These are phyloP conservation scores for Agrostemma githago DNA, from an alignment of 148 eudicot species.

Conservation along the genomic window DNA sequence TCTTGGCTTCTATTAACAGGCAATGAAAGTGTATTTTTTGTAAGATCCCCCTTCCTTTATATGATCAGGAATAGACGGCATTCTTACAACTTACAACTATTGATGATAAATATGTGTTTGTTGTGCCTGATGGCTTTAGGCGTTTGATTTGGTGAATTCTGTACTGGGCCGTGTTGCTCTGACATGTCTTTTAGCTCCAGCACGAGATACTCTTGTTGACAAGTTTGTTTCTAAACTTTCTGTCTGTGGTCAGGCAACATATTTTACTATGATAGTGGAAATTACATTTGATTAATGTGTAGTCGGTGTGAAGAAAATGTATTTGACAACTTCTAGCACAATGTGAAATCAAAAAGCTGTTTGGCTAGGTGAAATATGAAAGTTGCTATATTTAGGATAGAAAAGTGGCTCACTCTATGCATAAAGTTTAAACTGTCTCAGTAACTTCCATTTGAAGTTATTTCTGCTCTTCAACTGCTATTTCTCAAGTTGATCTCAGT, in stretches of 20 bases:
- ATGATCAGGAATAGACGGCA: not conserved
- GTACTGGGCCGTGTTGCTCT: not conserved
- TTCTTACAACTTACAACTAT: not conserved
- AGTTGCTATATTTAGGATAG: not conserved
- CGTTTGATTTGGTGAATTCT: not conserved
- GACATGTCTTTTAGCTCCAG: not conserved
- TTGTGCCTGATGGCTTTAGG: not conserved
- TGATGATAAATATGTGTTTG: not conserved
- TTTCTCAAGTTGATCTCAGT: not conserved
- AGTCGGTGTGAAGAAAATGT: not conserved
- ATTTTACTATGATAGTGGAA: not conserved
- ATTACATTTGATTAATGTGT: not conserved
- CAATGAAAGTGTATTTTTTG: too few species aligned
- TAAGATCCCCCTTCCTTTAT: too few species aligned
- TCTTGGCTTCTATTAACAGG: not conserved
- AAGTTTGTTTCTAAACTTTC: not conserved
- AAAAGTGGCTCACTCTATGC: not conserved
- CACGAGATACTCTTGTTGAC: not conserved
- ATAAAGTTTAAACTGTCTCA: not conserved
- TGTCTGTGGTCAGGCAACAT: not conserved
- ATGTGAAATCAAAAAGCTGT: not conserved
- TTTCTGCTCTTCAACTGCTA: not conserved
- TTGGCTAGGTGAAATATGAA: not conserved
- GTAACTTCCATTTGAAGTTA: not conserved
- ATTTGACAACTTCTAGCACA: too few species aligned